Base-by-base conservation (phyloP, 2,329 filamentous ascomycete species). In the Colletotrichum sp. region DNA sequence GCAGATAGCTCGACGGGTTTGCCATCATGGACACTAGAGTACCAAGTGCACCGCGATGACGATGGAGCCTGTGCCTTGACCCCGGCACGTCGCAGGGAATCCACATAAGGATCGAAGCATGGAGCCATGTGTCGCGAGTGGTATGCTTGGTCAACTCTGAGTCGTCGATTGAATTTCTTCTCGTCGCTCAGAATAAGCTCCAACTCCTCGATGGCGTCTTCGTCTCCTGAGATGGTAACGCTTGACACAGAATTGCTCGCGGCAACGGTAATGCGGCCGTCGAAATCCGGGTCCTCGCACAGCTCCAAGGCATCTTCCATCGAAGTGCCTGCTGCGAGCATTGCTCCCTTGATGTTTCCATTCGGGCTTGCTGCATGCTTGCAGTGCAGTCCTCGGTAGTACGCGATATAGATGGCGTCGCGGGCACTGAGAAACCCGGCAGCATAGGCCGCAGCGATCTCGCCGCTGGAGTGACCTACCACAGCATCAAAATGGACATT, bases 391-490 rank as follows among this genome's bases (percentile, higher is more conserved):
- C 80, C 80, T 21, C 80, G 76, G 63, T 77, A 79, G 74, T 79
- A 81, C 67, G 78, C 79, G 6, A 82, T 78, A 1, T 75, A 49
- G 8, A 83, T 80, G 4, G 82, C 82, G 26, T 82, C 79, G 1
- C 44, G 65, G 2, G 64, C 34, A 10, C 60, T 68, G 1, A 91
- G 68, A 24, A 85, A 81, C 0, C 88, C 88, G 0, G 87, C 85
- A 0, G 89, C 88, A 77, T 89, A 90, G 0, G 87, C 89, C 0
- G 88, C 88, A 1, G 81, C 87, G 13, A 90, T 89, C 77, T 90
- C 89, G 2, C 88, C 89, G 0, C 85, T 87, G 0, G 87, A 89
- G 78, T 90, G 89, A 3, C 89, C 88, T 3, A 89, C 83, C 0
- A 88, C 85, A 1, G 82, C 82, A 2, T 75, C 30, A 8, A 87